These are phyloP conservation scores for Maudiozyma barnettii DNA, from an alignment of 805 yeast genomes.

Conservation along the genomic window DNA sequence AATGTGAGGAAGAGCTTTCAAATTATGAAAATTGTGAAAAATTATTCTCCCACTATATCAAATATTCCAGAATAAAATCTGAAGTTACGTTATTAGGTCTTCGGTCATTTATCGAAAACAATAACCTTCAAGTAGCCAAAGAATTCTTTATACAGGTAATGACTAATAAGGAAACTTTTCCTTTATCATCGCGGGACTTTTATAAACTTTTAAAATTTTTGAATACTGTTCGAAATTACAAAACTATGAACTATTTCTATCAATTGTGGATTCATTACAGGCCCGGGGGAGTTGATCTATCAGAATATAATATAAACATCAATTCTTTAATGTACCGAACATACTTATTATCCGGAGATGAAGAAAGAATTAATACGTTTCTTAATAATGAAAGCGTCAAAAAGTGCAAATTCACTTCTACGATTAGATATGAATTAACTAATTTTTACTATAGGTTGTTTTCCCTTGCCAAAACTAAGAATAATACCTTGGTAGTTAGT, in stretches of 20 bases:
- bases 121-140: slow-evolving; percentile 22
- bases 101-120: slow-evolving; percentile 20
- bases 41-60: slow-evolving; percentile 23
- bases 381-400: slow-evolving; percentile 9
- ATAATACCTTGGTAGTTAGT: background rate
- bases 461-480: background rate
- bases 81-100: slow-evolving; percentile 18
- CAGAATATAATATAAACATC: background rate
- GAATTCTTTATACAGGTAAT: slow-evolving; percentile 25
- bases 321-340: slow-evolving; percentile 16
- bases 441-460: slow-evolving; percentile 12
- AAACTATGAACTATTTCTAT: slow-evolving; percentile 15
- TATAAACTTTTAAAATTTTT: slow-evolving; percentile 13
- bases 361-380: slow-evolving; percentile 8
- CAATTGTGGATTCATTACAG: slow-evolving; percentile 13
- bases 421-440: slow-evolving; percentile 10
- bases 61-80: slow-evolving; percentile 14
- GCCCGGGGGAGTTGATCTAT: background rate
- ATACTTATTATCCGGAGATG: slow-evolving; percentile 8
- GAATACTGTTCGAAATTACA: slow-evolving; percentile 11
- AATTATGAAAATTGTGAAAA: slow-evolving; percentile 19
- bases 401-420: slow-evolving; percentile 11
- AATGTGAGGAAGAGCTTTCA: slow-evolving; percentile 12
- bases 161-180: slow-evolving; percentile 24
- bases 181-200: slow-evolving; percentile 13